Percentiles rank a stretch among this genome's conserved stretches.
Evolutionary conservation across 202 grass and related monocot species (phyloP).

Genomic region (Brachypodium distachyon): DNA sequence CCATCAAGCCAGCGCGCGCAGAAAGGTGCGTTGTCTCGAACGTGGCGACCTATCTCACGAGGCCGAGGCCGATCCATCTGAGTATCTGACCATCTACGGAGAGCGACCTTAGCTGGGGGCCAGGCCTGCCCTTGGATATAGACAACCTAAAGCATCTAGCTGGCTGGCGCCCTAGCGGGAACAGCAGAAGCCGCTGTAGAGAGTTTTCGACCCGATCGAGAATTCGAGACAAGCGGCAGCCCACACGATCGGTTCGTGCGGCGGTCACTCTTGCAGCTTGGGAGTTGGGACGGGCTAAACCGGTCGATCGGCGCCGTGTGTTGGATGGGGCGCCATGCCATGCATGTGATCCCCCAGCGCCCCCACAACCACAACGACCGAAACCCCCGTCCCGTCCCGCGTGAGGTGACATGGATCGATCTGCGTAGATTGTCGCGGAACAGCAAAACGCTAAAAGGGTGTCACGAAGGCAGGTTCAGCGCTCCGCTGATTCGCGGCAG

Average conservation of each 20-base stretch:
- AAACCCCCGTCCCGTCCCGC: too few relatives aligned
- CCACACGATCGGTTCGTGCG: not conserved
- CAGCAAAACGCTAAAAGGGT: not conserved
- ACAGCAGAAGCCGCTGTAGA: not conserved
- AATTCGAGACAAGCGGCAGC: constrained; percentile 2
- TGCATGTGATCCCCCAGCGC: not conserved
- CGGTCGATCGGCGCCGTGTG: not conserved
- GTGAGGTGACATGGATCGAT: not conserved
- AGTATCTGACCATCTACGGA: too few relatives aligned
- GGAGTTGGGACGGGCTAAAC: not conserved
- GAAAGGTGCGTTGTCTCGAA: constrained; percentile 10
- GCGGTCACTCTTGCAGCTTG: too few relatives aligned
- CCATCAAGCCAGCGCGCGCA: not conserved
- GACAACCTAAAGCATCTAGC: not conserved
- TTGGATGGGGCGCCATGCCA: too few relatives aligned
- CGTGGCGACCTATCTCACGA: constrained; percentile 1
- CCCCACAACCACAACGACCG: too few relatives aligned
- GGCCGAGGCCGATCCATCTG: too few relatives aligned
- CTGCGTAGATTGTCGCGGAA: not conserved
- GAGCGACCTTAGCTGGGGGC: constrained; percentile 12
- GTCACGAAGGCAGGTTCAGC: too few relatives aligned
- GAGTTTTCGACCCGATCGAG: not conserved
- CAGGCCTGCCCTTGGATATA: not conserved
- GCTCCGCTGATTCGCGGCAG: too few relatives aligned
- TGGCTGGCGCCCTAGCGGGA: not conserved